A percentile compares a stretch with the other conserved stretches of the same genome.
These are phyloP conservation scores for Fusarium redolens DNA, from an alignment of 2,329 filamentous ascomycete species.

Conservation along the genomic window DNA sequence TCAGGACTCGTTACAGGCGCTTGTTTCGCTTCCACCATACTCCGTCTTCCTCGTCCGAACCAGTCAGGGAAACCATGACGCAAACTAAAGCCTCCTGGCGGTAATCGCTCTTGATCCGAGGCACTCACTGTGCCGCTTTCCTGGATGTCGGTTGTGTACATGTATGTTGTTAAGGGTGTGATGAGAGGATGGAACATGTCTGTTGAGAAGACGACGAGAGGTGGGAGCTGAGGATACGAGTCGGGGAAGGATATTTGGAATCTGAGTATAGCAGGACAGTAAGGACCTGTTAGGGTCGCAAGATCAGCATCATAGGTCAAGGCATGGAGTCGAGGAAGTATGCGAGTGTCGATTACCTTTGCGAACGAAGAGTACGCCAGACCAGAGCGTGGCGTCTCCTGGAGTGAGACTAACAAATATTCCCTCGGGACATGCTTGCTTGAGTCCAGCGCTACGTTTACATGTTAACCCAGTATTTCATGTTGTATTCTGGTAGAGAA, in stretches of 20 bases:
- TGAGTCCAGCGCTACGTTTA: slow-evolving; percentile 75
- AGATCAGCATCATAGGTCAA: background rate
- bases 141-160: slow-evolving; percentile 83
- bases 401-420: slow-evolving; percentile 88
- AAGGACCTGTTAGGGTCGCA: slow-evolving; percentile 74
- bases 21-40: slow-evolving; percentile 53
- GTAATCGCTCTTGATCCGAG: slow-evolving; percentile 82
- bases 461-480: slow-evolving; percentile 40
- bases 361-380: slow-evolving; percentile 90
- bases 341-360: slow-evolving; percentile 70
- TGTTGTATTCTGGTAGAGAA: slow-evolving; percentile 22
- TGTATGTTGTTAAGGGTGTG: slow-evolving; percentile 93
- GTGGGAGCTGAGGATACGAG: slow-evolving; percentile 81
- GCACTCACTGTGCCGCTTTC: slow-evolving; percentile 83
- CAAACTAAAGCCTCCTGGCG: slow-evolving; percentile 90
- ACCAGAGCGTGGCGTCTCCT: slow-evolving; percentile 85
- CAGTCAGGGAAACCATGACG: slow-evolving; percentile 91
- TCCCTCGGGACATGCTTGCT: slow-evolving; percentile 84
- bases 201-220: slow-evolving; percentile 87
- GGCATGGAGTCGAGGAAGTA: too few relatives aligned
- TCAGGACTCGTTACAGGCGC: slow-evolving; percentile 49
- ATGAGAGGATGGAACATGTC: slow-evolving; percentile 97
- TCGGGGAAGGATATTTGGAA: slow-evolving; percentile 91
- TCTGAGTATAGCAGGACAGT: slow-evolving; percentile 85
- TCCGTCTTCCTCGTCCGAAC: slow-evolving; percentile 74